phyloP scores from a whole-genome alignment of 2,329 filamentous ascomycete species.

The Venturia asperata region DNA sequence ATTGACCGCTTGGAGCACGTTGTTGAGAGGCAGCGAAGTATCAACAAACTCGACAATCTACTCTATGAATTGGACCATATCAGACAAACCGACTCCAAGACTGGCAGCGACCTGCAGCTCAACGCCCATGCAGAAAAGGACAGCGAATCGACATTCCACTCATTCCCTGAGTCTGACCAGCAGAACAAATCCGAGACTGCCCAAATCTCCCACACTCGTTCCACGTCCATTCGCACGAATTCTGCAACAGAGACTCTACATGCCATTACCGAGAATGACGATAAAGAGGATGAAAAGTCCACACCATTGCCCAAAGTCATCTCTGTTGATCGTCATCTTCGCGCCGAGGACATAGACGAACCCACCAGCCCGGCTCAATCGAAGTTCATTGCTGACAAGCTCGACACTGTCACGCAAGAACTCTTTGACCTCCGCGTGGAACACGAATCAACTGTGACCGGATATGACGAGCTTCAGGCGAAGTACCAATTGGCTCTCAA shows the following conservation, averaged over 20 bases:
- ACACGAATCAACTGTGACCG: conserved; percentile 74
- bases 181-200: neutral
- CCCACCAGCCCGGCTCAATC: conserved; percentile 69
- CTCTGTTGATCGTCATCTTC: conserved; percentile 8
- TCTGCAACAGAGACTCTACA: conserved; percentile 15
- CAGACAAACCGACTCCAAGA: conserved; percentile 31
- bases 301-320: conserved; percentile 17
- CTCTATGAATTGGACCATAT: conserved; percentile 77
- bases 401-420: conserved; percentile 86
- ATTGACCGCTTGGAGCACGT: conserved; percentile 92
- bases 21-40: conserved; percentile 86
- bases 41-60: conserved; percentile 89
- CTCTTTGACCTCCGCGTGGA: conserved; percentile 83
- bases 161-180: conserved; percentile 13
- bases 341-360: conserved; percentile 33
- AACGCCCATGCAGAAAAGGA: conserved; percentile 32
- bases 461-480: conserved; percentile 71
- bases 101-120: conserved; percentile 25
- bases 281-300: conserved; percentile 18
- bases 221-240: conserved; percentile 3
- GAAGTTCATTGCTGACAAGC: conserved; percentile 82
- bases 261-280: conserved; percentile 15
- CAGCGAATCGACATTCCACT: conserved; percentile 25
- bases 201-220: neutral
- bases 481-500: conserved; percentile 90